phyloP scores from a whole-genome alignment of 2,329 filamentous ascomycete genomes.

The Neobulgaria alba region DNA sequence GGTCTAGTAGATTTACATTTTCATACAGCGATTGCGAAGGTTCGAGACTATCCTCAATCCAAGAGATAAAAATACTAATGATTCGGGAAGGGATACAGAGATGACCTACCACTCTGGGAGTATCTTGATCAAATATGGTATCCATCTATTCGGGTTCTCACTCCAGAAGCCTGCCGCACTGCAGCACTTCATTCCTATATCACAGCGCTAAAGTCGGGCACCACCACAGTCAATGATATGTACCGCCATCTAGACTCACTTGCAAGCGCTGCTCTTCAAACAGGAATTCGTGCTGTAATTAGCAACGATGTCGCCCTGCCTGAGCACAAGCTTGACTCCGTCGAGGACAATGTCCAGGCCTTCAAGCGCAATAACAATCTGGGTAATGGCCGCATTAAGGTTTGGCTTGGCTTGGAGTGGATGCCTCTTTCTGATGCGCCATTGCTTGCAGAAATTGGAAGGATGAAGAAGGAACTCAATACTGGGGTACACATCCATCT shows the following conservation, averaged over 20 bases:
- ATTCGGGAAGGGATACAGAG: slow-evolving; percentile 14
- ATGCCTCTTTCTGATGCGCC: slow-evolving; percentile 14
- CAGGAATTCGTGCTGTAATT: slow-evolving; percentile 19
- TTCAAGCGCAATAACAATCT: slow-evolving; percentile 12
- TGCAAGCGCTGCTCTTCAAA: slow-evolving; percentile 15
- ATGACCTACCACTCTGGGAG: slow-evolving; percentile 20
- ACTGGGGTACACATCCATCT: slow-evolving; percentile 20
- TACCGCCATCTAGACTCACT: slow-evolving; percentile 18
- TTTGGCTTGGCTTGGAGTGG: slow-evolving; percentile 21
- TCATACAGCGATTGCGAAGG: slow-evolving; percentile 21
- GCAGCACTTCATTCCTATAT: slow-evolving; percentile 18
- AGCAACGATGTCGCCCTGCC: slow-evolving; percentile 18
- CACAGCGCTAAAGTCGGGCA: slow-evolving; percentile 18
- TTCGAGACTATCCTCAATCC: neutral
- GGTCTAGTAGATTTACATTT: slow-evolving; percentile 22
- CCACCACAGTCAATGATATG: slow-evolving; percentile 20
- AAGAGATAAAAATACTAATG: neutral
- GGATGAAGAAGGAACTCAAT: slow-evolving; percentile 13
- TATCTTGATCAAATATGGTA: slow-evolving; percentile 22
- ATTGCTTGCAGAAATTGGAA: slow-evolving; percentile 13
- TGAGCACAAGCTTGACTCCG: slow-evolving; percentile 17
- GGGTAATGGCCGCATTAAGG: slow-evolving; percentile 14
- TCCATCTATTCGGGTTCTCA: slow-evolving; percentile 18
- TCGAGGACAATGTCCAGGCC: slow-evolving; percentile 17
- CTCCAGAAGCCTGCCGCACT: slow-evolving; percentile 6